These are phyloP conservation scores for Vicia sativa DNA, from an alignment of 306 rosid species.

Conservation along the genomic window DNA sequence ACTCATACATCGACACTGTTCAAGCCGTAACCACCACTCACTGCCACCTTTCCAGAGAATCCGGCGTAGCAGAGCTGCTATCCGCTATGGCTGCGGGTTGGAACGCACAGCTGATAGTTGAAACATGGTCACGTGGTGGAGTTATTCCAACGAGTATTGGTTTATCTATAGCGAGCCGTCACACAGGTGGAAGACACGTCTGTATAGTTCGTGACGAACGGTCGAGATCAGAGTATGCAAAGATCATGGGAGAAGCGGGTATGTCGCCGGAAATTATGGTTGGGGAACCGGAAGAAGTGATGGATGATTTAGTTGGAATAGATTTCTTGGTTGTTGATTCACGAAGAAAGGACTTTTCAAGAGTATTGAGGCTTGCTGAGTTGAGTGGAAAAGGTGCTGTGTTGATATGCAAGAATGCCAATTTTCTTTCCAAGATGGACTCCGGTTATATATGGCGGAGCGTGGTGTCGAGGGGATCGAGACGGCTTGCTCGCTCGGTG, in stretches of 20 bases:
- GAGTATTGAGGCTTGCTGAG: conserved; percentile 68
- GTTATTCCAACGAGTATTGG: conserved; percentile 73
- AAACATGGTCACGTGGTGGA: conserved; percentile 92
- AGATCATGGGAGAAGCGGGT: conserved; percentile 53
- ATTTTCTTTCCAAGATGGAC: conserved; percentile 42
- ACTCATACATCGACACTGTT: conserved; percentile 86
- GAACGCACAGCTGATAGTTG: conserved; percentile 80
- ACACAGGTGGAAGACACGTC: conserved; percentile 77
- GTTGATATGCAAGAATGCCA: conserved; percentile 75
- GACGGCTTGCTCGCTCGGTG: conserved; percentile 71
- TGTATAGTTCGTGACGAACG: conserved; percentile 82
- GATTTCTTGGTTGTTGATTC: conserved; percentile 87
- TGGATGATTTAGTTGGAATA: conserved; percentile 56
- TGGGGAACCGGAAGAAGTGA: conserved; percentile 78
- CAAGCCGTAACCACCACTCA: conserved; percentile 56
- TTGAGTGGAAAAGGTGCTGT: conserved; percentile 79
- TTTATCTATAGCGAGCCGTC: conserved; percentile 63
- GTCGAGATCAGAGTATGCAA: conserved; percentile 62
- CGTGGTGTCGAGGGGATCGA: conserved; percentile 50
- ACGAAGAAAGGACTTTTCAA: conserved; percentile 52
- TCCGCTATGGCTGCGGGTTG: conserved; percentile 98
- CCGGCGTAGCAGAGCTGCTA: conserved; percentile 83
- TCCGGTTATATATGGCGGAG: conserved; percentile 65
- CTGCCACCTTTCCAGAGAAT: conserved; percentile 48
- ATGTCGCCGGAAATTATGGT: conserved; percentile 59